phyloP scores from a whole-genome alignment of 2,329 filamentous ascomycete species.

The Trichoderma cornu-damae region DNA sequence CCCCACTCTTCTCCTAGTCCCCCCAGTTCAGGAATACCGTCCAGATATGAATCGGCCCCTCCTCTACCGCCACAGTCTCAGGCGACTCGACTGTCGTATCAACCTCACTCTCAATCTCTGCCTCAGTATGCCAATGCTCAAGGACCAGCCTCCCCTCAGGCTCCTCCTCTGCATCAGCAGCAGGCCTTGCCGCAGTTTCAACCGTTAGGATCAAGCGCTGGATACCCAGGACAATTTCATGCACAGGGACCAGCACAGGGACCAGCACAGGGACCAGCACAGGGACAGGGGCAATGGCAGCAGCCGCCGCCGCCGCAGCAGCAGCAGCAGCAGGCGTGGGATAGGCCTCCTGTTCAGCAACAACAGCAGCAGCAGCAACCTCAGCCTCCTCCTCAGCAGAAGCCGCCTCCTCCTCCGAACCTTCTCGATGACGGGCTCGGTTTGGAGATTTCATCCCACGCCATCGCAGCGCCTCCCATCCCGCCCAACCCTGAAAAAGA shows the following conservation, averaged over 20 bases:
- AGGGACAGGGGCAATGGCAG: conserved; percentile 27
- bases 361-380: conserved; percentile 21
- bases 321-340: conserved; percentile 26
- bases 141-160: background rate
- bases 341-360: background rate
- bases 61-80: conserved; percentile 38
- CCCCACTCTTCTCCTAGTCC: conserved; percentile 22
- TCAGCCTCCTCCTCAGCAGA: background rate
- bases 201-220: background rate
- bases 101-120: background rate
- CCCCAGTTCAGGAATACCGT: conserved; percentile 26
- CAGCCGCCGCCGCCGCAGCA: conserved; percentile 5
- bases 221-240: conserved; percentile 20
- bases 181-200: background rate
- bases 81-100: background rate
- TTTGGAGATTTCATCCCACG: conserved; percentile 44
- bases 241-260: conserved; percentile 26
- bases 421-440: conserved; percentile 53
- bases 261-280: conserved; percentile 26
- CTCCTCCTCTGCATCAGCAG: background rate
- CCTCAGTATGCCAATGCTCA: conserved; percentile 1
- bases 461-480: conserved; percentile 70
- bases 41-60: conserved; percentile 46
- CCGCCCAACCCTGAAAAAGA: conserved; percentile 96
- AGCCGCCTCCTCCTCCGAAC: conserved; percentile 39